Conservation (phyloP, 2,329 filamentous ascomycete species). For the Fusarium multiceps region DNA sequence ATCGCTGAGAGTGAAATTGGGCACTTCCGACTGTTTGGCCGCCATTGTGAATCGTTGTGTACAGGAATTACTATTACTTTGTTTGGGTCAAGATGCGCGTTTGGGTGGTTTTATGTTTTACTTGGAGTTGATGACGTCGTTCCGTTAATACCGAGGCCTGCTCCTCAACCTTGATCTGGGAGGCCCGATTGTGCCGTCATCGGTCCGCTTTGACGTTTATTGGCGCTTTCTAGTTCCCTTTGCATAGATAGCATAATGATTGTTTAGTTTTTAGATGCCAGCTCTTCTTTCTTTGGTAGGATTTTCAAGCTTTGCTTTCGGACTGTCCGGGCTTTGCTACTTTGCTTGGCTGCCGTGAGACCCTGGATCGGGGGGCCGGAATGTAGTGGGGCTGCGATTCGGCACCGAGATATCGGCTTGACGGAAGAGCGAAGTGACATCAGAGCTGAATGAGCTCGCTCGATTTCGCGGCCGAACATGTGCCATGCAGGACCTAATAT, state of each 20-base stretch:
- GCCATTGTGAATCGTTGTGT: constrained; percentile 31
- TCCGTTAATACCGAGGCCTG: constrained; percentile 24
- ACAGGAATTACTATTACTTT: constrained; percentile 9
- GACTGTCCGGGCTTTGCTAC: background rate
- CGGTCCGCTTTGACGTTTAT: constrained; percentile 29
- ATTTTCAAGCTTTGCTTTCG: constrained; percentile 1
- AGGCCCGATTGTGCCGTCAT: constrained; percentile 24
- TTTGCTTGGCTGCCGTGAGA: constrained; percentile 13
- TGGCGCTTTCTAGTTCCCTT: constrained; percentile 13
- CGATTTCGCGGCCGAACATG: background rate
- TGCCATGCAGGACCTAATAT: background rate
- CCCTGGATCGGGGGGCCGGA: constrained; percentile 15
- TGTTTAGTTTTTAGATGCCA: background rate
- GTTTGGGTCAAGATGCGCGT: background rate
- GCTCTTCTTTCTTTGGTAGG: background rate
- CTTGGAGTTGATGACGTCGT: constrained; percentile 31
- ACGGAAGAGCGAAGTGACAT: constrained; percentile 17
- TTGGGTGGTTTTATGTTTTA: constrained; percentile 29
- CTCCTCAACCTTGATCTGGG: constrained; percentile 18
- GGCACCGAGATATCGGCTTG: constrained; percentile 17
- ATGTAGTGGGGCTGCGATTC: constrained; percentile 7
- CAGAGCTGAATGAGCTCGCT: background rate
- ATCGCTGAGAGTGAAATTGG: constrained; percentile 56
- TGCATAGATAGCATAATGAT: background rate
- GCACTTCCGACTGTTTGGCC: constrained; percentile 49